Evolutionary conservation across 352 stramenopile genomes (phyloP).

Genomic region (Globisporangium cederbergense): DNA sequence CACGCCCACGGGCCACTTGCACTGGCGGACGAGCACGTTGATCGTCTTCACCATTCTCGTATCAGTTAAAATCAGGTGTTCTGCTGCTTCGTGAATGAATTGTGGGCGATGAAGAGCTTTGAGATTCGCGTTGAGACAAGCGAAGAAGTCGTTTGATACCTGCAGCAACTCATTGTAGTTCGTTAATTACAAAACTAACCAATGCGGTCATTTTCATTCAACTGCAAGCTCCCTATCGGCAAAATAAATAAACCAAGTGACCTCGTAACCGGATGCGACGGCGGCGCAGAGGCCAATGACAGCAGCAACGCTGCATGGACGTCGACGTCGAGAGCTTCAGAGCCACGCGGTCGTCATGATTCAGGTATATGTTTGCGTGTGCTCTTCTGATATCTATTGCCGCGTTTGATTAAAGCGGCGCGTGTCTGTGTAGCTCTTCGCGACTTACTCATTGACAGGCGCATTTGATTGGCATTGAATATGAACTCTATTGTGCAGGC

Average conservation of each 20-base stretch:
- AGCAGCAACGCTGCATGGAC: neutral
- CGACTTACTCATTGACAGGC: neutral
- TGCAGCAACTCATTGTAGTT: too few species aligned
- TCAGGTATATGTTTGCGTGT: slow-evolving; percentile 16
- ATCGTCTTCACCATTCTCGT: slow-evolving; percentile 8
- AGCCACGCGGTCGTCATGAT: slow-evolving; percentile 23
- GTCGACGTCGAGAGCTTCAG: slow-evolving; percentile 12
- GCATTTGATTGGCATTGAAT: neutral
- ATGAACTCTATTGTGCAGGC: slow-evolving; percentile 20
- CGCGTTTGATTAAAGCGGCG: neutral
- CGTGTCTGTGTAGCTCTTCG: slow-evolving; percentile 2
- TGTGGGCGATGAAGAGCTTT: too few species aligned
- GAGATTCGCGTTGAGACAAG: too few species aligned
- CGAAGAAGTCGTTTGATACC: too few species aligned
- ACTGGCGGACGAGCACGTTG: neutral
- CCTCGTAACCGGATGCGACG: neutral
- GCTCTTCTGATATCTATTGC: neutral
- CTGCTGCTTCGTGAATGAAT: too few species aligned
- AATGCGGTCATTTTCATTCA: too few species aligned
- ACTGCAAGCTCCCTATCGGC: too few species aligned
- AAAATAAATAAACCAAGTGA: too few species aligned
- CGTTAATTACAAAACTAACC: too few species aligned
- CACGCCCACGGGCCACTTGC: slow-evolving; percentile 19
- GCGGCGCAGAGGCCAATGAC: neutral
- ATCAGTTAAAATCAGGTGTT: neutral